These are phyloP conservation scores for Caloboletus firmus DNA, from an alignment of 1,284 basidiomycete genomes.

Conservation along the genomic window DNA sequence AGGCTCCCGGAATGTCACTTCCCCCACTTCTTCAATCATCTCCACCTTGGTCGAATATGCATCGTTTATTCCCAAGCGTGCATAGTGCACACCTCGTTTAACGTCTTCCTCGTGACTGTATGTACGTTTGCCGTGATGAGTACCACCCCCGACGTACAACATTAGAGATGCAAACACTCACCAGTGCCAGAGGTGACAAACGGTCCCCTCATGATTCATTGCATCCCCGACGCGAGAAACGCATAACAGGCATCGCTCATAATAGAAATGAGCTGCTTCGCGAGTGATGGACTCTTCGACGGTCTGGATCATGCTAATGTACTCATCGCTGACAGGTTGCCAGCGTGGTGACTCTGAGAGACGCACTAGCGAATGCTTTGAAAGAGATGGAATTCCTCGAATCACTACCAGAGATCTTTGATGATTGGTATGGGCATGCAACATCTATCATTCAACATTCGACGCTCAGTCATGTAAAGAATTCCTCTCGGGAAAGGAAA, in stretches of 20 bases:
- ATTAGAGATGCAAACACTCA: neutral
- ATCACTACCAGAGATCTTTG: neutral
- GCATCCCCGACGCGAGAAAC: neutral
- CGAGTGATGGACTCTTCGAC: neutral
- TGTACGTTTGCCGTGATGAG: neutral
- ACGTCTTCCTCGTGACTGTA: neutral
- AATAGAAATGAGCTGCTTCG: neutral
- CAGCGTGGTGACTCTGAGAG: neutral
- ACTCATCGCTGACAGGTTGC: neutral
- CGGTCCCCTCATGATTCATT: accelerated
- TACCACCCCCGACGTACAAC: neutral
- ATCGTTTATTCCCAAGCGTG: neutral
- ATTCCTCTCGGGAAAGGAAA: neutral
- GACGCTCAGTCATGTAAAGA: neutral
- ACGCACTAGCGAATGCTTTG: neutral
- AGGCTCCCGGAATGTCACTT: neutral
- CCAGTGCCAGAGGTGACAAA: neutral
- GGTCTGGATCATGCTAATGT: neutral
- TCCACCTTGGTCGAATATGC: neutral
- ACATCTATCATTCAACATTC: neutral
- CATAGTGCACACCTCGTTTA: constrained; percentile 2
- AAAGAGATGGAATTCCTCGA: no score
- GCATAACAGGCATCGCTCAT: neutral
- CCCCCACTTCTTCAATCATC: neutral
- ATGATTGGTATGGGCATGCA: neutral